These are phyloP conservation scores for Cercophora sp. DNA, from an alignment of 495 filamentous ascomycete genomes.

Conservation along the genomic window DNA sequence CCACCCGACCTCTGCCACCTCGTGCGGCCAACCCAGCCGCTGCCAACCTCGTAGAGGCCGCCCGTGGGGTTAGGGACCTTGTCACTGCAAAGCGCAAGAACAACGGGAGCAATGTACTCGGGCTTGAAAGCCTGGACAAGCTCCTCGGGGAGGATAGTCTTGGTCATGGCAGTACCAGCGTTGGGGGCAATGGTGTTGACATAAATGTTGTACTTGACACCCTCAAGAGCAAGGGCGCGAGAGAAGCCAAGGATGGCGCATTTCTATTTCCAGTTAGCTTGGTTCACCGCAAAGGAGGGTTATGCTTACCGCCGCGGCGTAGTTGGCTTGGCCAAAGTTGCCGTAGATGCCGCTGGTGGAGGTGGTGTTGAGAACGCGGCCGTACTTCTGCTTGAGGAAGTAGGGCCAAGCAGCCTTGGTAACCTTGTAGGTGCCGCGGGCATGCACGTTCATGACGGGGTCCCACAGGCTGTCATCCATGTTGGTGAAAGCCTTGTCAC, in stretches of 20 bases:
- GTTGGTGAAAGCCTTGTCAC: constrained; percentile 96
- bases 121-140: constrained; percentile 99
- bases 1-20: constrained; percentile 94
- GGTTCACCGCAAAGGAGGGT: constrained; percentile 6
- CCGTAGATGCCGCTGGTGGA: constrained; percentile 97
- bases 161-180: constrained; percentile 93
- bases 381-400: constrained; percentile 98
- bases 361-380: constrained; percentile 92
- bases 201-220: constrained; percentile 95
- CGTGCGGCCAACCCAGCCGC: constrained; percentile 87
- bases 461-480: constrained; percentile 97
- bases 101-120: constrained; percentile 93
- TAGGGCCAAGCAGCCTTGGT: constrained; percentile 98
- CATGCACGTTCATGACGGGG: constrained; percentile 85
- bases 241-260: constrained; percentile 93
- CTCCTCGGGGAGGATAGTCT: constrained; percentile 92
- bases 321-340: constrained; percentile 99
- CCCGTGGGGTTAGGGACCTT: constrained; percentile 82
- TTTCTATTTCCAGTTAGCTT: constrained; percentile 52
- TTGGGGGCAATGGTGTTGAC: constrained; percentile 99
- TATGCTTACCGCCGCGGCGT: constrained; percentile 76
- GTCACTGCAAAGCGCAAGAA: constrained; percentile 84
- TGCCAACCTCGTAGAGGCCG: constrained; percentile 91
- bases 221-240: constrained; percentile 86
- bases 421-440: constrained; percentile 93